These are phyloP conservation scores for Rhododendron vialii DNA, from an alignment of 148 eudicot genomes.

Conservation along the genomic window DNA sequence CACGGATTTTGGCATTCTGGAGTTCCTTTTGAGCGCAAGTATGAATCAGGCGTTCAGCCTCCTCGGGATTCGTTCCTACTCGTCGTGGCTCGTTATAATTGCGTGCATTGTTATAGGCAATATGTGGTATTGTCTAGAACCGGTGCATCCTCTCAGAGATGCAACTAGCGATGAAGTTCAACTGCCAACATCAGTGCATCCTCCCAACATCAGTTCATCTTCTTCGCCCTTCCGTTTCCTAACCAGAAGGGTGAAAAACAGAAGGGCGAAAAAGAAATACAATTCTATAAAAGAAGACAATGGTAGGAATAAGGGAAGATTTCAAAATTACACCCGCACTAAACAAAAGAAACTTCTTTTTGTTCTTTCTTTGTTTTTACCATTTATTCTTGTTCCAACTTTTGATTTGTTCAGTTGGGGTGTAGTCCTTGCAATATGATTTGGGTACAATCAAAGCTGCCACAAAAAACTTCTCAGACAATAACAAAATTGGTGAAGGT, in stretches of 20 bases:
- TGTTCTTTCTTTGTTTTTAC: not conserved
- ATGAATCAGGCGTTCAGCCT: not conserved
- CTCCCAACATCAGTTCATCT: no score
- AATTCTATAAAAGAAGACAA: not conserved
- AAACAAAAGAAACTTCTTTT: not conserved
- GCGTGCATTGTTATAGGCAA: no score
- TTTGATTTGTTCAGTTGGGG: not conserved
- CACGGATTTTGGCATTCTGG: not conserved
- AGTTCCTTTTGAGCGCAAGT: not conserved
- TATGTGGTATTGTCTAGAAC: no score
- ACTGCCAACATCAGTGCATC: no score
- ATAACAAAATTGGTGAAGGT: conserved; percentile 14
- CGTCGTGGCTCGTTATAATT: no score
- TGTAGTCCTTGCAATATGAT: not conserved
- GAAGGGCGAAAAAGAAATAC: not conserved
- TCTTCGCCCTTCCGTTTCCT: not conserved
- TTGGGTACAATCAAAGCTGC: not conserved
- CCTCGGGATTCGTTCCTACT: no score
- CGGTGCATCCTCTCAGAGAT: no score
- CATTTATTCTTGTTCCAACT: not conserved
- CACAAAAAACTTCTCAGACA: conserved; percentile 1
- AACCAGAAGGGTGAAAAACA: not conserved
- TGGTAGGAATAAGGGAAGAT: not conserved
- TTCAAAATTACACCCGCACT: not conserved
- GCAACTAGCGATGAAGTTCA: no score